These are phyloP conservation scores for Cryptosporidium parvum DNA, from an alignment of 169 alveolate genomes.

Conservation along the genomic window DNA sequence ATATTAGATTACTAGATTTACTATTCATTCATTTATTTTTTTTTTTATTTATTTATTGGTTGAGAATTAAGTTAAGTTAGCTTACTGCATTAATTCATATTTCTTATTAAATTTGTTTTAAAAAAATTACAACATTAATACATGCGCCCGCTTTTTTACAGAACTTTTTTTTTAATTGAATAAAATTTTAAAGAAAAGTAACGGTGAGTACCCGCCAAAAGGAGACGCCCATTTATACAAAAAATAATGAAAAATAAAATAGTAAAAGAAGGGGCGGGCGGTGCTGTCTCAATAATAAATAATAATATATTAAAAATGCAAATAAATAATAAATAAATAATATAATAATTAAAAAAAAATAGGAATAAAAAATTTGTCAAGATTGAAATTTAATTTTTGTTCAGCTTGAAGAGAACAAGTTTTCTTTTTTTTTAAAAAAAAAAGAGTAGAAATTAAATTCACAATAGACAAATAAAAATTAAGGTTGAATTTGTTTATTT, in stretches of 20 bases:
- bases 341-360: background rate
- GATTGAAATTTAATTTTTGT: no score
- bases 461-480: background rate
- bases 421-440: background rate
- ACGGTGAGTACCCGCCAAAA: background rate
- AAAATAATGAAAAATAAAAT: background rate
- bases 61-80: no score
- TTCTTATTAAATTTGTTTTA: no score
- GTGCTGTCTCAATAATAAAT: constrained; percentile 6
- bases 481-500: background rate
- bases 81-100: no score
- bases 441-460: background rate
- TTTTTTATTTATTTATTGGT: no score
- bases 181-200: no score
- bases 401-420: background rate
- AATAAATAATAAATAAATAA: background rate
- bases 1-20: no score
- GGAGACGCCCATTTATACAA: background rate
- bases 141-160: background rate
- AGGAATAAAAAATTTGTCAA: background rate
- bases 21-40: no score
- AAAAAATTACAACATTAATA: no score
- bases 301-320: background rate
- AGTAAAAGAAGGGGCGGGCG: constrained; percentile 2
- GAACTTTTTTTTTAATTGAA: no score